Conservation (phyloP, 352 stramenopile species). For the Phytophthora chlamydospora region DNA sequence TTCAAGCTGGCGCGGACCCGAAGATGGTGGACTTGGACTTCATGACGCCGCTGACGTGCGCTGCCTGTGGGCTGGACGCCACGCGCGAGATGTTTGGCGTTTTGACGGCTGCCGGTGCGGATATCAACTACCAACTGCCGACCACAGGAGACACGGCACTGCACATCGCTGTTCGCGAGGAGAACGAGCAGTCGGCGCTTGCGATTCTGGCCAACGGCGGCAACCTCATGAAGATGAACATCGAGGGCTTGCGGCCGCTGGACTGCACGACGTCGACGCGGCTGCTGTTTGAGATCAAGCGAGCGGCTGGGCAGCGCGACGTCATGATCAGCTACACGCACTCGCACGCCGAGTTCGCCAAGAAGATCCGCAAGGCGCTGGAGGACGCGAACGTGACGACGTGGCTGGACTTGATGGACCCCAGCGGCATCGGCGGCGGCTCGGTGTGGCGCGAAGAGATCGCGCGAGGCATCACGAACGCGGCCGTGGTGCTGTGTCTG, state of each 20-base stretch:
- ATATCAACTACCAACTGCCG: slow-evolving; percentile 77
- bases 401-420: slow-evolving; percentile 88
- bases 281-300: slow-evolving; percentile 84
- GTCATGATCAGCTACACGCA: slow-evolving; percentile 92
- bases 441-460: slow-evolving; percentile 86
- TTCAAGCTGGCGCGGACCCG: slow-evolving; percentile 46
- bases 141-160: slow-evolving; percentile 74
- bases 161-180: slow-evolving; percentile 70
- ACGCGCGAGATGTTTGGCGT: slow-evolving; percentile 58
- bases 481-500: slow-evolving; percentile 75
- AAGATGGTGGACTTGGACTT: slow-evolving; percentile 60
- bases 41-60: slow-evolving; percentile 78
- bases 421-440: slow-evolving; percentile 82
- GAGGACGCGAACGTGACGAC: slow-evolving; percentile 84
- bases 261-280: slow-evolving; percentile 83
- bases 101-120: slow-evolving; percentile 59
- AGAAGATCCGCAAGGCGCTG: slow-evolving; percentile 71
- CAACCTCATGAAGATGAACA: slow-evolving; percentile 80
- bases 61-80: slow-evolving; percentile 48
- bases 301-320: slow-evolving; percentile 73
- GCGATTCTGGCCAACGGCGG: slow-evolving; percentile 72
- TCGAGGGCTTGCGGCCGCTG: slow-evolving; percentile 65
- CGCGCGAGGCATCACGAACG: slow-evolving; percentile 77
- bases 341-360: slow-evolving; percentile 81
- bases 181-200: slow-evolving; percentile 71